Evolutionary conservation across 495 filamentous ascomycete genomes (phyloP).

Genomic region (Tuber microsphaerosporum): DNA sequence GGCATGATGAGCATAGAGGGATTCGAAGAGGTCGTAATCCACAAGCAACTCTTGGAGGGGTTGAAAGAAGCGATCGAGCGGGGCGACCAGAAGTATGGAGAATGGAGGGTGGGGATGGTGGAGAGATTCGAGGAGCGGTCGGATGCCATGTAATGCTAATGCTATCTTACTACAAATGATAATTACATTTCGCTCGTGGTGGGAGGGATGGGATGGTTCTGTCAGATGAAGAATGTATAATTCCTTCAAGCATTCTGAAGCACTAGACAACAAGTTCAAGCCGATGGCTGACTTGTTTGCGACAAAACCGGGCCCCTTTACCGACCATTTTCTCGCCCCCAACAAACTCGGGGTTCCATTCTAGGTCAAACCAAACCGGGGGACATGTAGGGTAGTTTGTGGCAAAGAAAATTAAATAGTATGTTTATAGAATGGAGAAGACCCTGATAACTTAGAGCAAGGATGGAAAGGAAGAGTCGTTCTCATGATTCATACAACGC

Average conservation of each 20-base stretch:
- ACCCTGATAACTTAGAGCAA: background rate
- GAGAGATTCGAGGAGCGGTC: slow-evolving; percentile 27
- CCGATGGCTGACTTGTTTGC: background rate
- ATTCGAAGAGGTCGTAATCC: slow-evolving; percentile 32
- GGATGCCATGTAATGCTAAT: background rate
- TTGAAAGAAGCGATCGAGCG: slow-evolving; percentile 13
- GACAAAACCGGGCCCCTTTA: background rate
- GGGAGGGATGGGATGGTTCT: background rate
- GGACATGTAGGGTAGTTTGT: background rate
- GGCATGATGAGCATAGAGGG: slow-evolving; percentile 18
- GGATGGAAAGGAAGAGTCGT: background rate
- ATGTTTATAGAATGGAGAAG: background rate
- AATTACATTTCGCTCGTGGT: too few relatives aligned
- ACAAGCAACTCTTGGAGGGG: slow-evolving; percentile 15
- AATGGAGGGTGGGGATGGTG: slow-evolving; percentile 32
- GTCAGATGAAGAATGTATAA: background rate
- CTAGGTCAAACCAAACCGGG: background rate
- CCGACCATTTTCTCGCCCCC: background rate
- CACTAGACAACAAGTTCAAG: background rate
- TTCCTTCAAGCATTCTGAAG: background rate
- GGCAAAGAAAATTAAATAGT: background rate
- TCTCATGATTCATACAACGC: background rate
- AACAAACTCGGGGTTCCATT: background rate
- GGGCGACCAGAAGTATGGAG: slow-evolving; percentile 11
- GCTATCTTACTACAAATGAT: too few relatives aligned